Base-by-base conservation (phyloP, 2,329 filamentous ascomycete genomes). In the Zasmidium angulare region DNA sequence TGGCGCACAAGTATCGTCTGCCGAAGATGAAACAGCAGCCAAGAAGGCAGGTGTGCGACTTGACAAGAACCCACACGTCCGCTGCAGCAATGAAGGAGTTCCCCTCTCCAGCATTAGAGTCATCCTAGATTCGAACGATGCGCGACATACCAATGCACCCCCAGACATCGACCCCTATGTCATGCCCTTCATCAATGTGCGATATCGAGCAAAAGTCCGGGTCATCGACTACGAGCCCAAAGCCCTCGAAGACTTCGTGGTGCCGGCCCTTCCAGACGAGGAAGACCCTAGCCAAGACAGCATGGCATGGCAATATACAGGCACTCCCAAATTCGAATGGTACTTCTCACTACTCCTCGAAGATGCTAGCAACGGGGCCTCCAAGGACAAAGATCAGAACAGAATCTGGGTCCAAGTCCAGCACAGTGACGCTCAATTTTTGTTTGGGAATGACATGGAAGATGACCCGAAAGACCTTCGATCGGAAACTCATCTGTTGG, bases 171-270 rank as follows among this genome's bases (percentile, higher is more conserved):
- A 31, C 11, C 51, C 53, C 22, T 68, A 65, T 23, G 20, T 47
- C 20, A 55, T 73, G 14, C 71, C 71, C 10, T 73, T 73, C 64
- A 58, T 70, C 58, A 91, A 93, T 69, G 77, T 82, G 58, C 89
- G 86, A 46, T 92, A 92, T 71, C 84, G 86, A 50, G 79, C 85
- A 21, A 80, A 82, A 31, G 87, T 90, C 36, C 87, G 90, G n/a
- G 87, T 96, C 1, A 82, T 96, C 36, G 90, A 96, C 75, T 97
- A 90, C 72, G 85, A 82, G 59, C 93, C 93, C 0, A 75, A 80
- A 1, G 80, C 81, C 1, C 76, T 97, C 1, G 83, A 86, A 63
- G 85, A 93, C 59, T 97, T 97, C 71, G 79, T 89, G 2, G 69
- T 71, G 68, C 79, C 46, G 73, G 26, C 78, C 79, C 36, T 58